Percentiles rank a stretch among this genome's conserved stretches.
Evolutionary conservation across 148 eudicot genomes (phyloP).

Genomic region (Hydrangea macrophylla): DNA sequence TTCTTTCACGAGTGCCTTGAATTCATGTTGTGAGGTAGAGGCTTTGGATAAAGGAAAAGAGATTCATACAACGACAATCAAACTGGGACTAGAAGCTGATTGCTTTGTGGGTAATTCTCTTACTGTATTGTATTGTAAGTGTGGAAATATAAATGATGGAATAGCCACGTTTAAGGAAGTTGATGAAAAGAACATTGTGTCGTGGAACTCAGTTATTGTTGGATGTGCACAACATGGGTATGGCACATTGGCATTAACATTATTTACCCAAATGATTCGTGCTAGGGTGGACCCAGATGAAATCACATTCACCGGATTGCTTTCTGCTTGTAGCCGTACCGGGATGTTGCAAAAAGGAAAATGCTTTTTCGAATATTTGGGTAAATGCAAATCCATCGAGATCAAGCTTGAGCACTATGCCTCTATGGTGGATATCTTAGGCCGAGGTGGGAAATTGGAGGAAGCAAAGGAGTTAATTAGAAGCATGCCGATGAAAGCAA

Average conservation of each 20-base stretch:
- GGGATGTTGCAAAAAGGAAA: conserved; percentile 58
- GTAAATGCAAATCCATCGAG: conserved; percentile 19
- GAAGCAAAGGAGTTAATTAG: conserved; percentile 74
- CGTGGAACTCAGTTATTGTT: conserved; percentile 81
- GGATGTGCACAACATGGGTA: conserved; percentile 81
- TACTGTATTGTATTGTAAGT: conserved; percentile 54
- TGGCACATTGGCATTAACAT: conserved; percentile 42
- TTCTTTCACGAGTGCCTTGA: conserved; percentile 75
- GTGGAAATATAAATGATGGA: conserved; percentile 60
- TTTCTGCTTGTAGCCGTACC: conserved; percentile 63
- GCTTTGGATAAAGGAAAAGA: conserved; percentile 43
- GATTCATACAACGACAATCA: conserved; percentile 50
- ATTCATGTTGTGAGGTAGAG: conserved; percentile 58
- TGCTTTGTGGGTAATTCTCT: conserved; percentile 78
- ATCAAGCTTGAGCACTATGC: conserved; percentile 72
- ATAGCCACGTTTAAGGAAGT: conserved; percentile 42
- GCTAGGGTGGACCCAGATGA: conserved; percentile 53
- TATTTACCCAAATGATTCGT: conserved; percentile 57
- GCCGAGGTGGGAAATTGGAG: conserved; percentile 61
- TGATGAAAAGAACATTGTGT: conserved; percentile 57
- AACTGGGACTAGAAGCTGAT: conserved; percentile 49
- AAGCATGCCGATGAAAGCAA: conserved; percentile 59
- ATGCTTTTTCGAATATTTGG: conserved; percentile 41
- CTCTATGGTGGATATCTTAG: conserved; percentile 75
- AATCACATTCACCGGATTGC: conserved; percentile 75